Conservation (phyloP, 768 basidiomycete genomes). For the Serendipita sp. region DNA sequence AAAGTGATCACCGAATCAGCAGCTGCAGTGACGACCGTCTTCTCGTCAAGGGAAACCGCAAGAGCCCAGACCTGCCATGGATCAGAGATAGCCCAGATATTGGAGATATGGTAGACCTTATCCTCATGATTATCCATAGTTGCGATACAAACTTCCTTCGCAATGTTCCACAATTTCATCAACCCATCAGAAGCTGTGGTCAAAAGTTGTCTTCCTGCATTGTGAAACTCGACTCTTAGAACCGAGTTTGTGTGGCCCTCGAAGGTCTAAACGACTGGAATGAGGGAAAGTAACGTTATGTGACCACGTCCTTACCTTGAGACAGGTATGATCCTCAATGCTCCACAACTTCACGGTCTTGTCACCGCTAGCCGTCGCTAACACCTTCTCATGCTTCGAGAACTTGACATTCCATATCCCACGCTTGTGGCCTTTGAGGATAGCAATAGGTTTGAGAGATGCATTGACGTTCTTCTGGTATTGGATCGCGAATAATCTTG, state of each 20-base stretch:
- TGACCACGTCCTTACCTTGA: slow-evolving; percentile 28
- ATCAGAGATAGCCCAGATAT: background rate
- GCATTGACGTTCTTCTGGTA: slow-evolving; percentile 39
- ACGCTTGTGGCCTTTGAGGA: slow-evolving; percentile 89
- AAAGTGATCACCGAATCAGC: slow-evolving; percentile 94
- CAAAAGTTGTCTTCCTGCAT: slow-evolving; percentile 67
- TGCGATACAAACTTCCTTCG: slow-evolving; percentile 68
- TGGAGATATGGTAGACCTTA: slow-evolving; percentile 39
- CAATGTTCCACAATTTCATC: slow-evolving; percentile 89
- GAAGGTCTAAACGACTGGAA: slow-evolving; percentile 47
- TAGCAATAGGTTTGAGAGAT: slow-evolving; percentile 60
- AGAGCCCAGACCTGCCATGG: slow-evolving; percentile 84
- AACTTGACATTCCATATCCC: slow-evolving; percentile 94
- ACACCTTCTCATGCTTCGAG: slow-evolving; percentile 58
- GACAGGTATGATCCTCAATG: slow-evolving; percentile 80
- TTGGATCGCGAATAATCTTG: slow-evolving; percentile 71
- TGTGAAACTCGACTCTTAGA: slow-evolving; percentile 79
- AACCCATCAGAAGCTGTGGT: slow-evolving; percentile 88
- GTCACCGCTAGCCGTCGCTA: slow-evolving; percentile 92
- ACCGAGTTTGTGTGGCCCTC: slow-evolving; percentile 98
- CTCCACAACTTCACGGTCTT: slow-evolving; percentile 90
- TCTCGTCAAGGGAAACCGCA: slow-evolving; percentile 64
- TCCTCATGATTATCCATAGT: slow-evolving; percentile 97
- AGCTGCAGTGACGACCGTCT: slow-evolving; percentile 77
- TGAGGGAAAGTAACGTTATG: background rate